Conservation (phyloP, 139 green algal species). For the Gonium pectorale region DNA sequence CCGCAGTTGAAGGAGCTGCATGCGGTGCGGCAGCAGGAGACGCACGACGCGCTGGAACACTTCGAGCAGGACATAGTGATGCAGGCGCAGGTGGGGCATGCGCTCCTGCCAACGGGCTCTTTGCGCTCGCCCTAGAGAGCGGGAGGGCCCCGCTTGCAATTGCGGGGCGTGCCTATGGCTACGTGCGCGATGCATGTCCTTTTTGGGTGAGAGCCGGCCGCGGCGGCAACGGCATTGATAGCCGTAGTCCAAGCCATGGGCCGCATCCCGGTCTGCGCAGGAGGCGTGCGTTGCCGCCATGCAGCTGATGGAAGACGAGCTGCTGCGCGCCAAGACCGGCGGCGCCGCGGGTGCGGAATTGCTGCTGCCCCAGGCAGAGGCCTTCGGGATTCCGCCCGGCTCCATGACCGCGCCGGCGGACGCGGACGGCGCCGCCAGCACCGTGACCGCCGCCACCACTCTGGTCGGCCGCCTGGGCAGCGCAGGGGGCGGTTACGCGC, state of each 20-base stretch:
- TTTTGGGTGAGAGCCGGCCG: too few species aligned
- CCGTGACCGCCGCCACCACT: not conserved
- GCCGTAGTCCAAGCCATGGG: not conserved
- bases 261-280: not conserved
- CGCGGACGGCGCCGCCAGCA: conserved; percentile 39
- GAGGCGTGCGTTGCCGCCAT: conserved; percentile 53
- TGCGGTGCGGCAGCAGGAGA: conserved; percentile 7
- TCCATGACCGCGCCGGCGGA: conserved; percentile 42
- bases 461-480: not conserved
- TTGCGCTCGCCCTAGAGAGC: too few species aligned
- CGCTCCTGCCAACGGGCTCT: too few species aligned
- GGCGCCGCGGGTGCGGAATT: too few species aligned
- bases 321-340: conserved; percentile 44
- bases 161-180: too few species aligned
- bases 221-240: too few species aligned
- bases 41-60: conserved; percentile 21
- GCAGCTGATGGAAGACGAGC: conserved; percentile 54
- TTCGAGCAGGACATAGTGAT: conserved; percentile 49
- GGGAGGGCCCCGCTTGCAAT: too few species aligned
- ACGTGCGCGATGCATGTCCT: too few species aligned
- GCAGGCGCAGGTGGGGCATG: conserved; percentile 49
- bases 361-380: not conserved
- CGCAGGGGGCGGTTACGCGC: not conserved
- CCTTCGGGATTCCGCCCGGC: too few species aligned
- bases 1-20: conserved; percentile 44